Evolutionary conservation across 75 land plant genomes (phyloP), one percentile per base, ranked within the genome.

Genomic region (Cunninghamia lanceolata): DNA sequence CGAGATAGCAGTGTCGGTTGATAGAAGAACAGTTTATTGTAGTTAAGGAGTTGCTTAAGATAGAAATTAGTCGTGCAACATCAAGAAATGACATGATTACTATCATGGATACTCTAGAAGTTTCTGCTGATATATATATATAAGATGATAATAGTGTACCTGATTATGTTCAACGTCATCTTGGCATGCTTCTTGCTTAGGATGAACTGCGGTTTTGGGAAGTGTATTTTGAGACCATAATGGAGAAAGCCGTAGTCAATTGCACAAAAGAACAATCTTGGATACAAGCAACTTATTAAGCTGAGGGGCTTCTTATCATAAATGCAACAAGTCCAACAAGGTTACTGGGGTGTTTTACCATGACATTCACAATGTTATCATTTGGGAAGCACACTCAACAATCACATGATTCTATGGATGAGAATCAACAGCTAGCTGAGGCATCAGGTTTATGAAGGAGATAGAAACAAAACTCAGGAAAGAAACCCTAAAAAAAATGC

Each of bases 181-280:
- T 98, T 87, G 89, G 92, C 77, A 86, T 94, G 52, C 89, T 98
- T 25, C 91, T 95, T 30, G 94, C 95, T 13, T 98, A 96, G 99
- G 96, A 95, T 87, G 99, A 98, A 66, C 74, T 93, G 56, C 88
- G 99, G 56, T 98, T 98, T 86, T 96, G 99, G 99, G 99, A 96
- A 89, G 94, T 91, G 78, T 98, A 96, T 84, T 94, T 95, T 92
- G 99, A 98, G 74, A 85, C 85, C 85, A 59, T 94, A 34, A 89
- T 95, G 94, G 96, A 96, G 66, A 90, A 77, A 53, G 92, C 92
- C 71, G 91, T 95, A 75, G 89, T 92, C 96, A 54, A 92, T 96
- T 87, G 97, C 96, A 46, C 91, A 90, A 84, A 96, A 94, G 84
- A 94, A 96, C 85, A 95, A 94, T 70, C 90, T 94, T 89, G 99